phyloP scores from a whole-genome alignment of 176 grass and related monocot genomes.

The Lolium rigidum region DNA sequence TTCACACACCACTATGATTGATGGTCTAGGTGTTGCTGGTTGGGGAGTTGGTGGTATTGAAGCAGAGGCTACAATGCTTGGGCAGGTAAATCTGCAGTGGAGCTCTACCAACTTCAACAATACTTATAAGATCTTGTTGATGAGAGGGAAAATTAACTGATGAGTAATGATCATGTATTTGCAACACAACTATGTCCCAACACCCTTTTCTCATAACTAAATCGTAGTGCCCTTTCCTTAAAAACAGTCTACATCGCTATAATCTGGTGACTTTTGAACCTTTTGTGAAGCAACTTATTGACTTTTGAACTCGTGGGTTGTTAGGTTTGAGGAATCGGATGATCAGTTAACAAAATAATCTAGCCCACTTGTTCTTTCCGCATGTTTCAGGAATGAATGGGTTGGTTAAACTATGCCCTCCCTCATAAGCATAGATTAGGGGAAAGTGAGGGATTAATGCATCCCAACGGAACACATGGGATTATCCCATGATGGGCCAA shows the following conservation, averaged over 20 bases:
- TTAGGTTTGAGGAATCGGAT: neutral
- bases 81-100: conserved; percentile 61
- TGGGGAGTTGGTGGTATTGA: conserved; percentile 96
- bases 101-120: neutral
- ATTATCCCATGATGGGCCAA: neutral
- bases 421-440: conserved; percentile 4
- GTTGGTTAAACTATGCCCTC: neutral
- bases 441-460: neutral
- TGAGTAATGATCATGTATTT: neutral
- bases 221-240: conserved; percentile 13
- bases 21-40: conserved; percentile 86
- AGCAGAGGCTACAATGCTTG: conserved; percentile 83
- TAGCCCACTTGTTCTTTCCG: conserved; percentile 15
- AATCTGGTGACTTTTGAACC: neutral
- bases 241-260: neutral
- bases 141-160: neutral
- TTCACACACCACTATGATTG: conserved; percentile 88
- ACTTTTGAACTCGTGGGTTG: neutral
- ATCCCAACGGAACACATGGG: conserved; percentile 1
- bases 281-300: neutral
- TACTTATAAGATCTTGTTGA: conserved; percentile 1
- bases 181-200: conserved; percentile 20
- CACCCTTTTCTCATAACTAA: neutral
- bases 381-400: neutral
- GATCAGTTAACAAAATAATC: neutral